These are phyloP conservation scores for Chamaecrista fasciculata DNA, from an alignment of 306 rosid species.

Conservation along the genomic window DNA sequence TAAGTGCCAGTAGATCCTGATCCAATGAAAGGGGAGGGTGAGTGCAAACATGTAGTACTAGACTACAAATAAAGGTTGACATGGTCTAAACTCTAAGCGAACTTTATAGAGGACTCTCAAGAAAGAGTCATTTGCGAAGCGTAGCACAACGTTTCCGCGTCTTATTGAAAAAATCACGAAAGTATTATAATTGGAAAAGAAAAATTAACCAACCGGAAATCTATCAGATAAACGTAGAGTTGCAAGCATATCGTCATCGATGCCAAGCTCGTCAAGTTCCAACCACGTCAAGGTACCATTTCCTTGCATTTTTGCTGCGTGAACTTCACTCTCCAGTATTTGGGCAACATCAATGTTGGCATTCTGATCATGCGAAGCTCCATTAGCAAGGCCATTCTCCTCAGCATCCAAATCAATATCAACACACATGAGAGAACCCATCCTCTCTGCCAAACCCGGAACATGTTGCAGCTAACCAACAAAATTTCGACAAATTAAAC, in stretches of 20 bases:
- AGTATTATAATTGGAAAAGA: background rate
- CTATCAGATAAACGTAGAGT: conserved; percentile 57
- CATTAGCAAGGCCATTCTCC: too few relatives aligned
- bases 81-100: background rate
- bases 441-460: conserved; percentile 87
- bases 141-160: background rate
- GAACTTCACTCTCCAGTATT: conserved; percentile 53
- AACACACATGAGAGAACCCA: conserved; percentile 85
- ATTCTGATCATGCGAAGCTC: too few relatives aligned
- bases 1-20: conserved; percentile 80
- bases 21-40: conserved; percentile 9
- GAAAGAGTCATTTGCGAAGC: background rate
- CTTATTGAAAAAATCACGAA: background rate
- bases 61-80: background rate
- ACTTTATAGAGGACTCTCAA: background rate
- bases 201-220: conserved; percentile 56
- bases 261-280: conserved; percentile 84
- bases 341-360: conserved; percentile 39
- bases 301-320: conserved; percentile 46
- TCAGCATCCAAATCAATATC: conserved; percentile 51
- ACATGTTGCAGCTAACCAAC: conserved; percentile 63
- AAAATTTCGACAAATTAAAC: background rate
- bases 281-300: conserved; percentile 60
- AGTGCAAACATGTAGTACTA: background rate
- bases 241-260: conserved; percentile 61